These are phyloP conservation scores for Cladosporium sp. DNA, from an alignment of 2,329 filamentous ascomycete genomes.

Conservation along the genomic window DNA sequence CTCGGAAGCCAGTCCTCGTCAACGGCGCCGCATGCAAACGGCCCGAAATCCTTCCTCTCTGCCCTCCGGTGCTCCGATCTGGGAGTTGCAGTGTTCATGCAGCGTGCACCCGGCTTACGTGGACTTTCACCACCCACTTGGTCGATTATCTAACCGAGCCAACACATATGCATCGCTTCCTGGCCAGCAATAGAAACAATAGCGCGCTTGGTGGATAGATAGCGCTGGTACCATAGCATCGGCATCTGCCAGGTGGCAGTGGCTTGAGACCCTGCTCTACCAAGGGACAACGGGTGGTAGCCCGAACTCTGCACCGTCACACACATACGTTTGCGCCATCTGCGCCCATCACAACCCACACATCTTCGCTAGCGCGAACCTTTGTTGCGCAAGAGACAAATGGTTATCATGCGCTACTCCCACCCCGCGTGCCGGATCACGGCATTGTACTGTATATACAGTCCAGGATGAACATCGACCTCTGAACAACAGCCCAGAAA, in stretches of 20 bases:
- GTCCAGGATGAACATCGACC: background rate
- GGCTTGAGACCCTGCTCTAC: background rate
- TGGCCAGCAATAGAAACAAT: background rate
- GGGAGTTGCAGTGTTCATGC: background rate
- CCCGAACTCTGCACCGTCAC: background rate
- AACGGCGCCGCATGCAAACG: background rate
- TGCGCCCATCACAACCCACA: conserved; percentile 1
- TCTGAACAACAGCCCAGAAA: background rate
- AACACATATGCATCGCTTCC: background rate
- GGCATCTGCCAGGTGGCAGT: background rate
- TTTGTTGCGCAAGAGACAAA: conserved; percentile 1
- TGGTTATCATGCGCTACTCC: background rate
- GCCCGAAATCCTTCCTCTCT: background rate
- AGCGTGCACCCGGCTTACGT: background rate
- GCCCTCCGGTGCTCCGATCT: background rate
- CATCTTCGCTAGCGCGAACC: background rate
- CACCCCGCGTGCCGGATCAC: background rate
- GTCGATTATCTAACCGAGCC: background rate
- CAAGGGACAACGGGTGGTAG: conserved; percentile 2
- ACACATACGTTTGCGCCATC: background rate
- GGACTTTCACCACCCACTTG: background rate
- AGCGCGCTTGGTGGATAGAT: background rate
- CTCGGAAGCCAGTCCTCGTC: background rate
- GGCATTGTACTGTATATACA: background rate
- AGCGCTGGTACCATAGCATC: background rate